phyloP scores from a whole-genome alignment of 441 rosid genomes.

The Eutrema salsugineum region DNA sequence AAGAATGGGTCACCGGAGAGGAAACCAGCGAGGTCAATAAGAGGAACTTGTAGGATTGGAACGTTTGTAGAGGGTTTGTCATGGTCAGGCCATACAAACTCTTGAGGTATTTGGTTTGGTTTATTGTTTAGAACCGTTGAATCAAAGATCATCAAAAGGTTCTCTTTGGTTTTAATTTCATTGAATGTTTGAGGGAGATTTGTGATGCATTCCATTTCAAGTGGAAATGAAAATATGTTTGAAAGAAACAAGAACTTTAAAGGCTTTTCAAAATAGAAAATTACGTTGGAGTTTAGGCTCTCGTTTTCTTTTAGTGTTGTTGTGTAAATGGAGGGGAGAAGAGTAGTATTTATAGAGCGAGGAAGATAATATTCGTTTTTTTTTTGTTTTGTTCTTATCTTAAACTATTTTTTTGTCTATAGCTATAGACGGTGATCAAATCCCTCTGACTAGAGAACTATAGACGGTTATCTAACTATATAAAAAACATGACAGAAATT shows the following conservation, averaged over 20 bases:
- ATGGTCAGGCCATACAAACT: constrained; percentile 45
- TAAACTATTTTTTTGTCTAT: neutral
- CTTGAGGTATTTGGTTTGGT: constrained; percentile 30
- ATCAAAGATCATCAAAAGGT: constrained; percentile 24
- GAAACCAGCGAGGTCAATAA: constrained; percentile 33
- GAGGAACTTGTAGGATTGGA: constrained; percentile 34
- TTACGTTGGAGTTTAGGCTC: neutral
- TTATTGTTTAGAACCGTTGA: constrained; percentile 26
- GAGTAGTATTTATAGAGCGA: neutral
- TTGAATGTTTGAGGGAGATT: neutral
- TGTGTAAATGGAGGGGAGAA: neutral
- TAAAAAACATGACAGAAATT: neutral
- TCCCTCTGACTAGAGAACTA: too few species aligned
- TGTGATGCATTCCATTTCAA: neutral
- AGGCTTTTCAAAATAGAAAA: neutral
- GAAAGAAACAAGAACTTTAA: neutral
- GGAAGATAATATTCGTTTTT: neutral
- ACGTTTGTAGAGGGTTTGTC: constrained; percentile 34
- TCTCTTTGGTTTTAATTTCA: neutral
- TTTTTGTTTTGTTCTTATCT: neutral
- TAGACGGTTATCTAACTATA: neutral
- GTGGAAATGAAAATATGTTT: neutral
- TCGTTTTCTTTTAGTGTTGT: neutral
- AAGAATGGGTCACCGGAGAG: constrained; percentile 32
- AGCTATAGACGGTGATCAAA: neutral